A percentile compares a stretch with the other conserved stretches of the same genome.
phyloP scores from a whole-genome alignment of 345 rosid genomes.

The Lenwebbia sp. region DNA sequence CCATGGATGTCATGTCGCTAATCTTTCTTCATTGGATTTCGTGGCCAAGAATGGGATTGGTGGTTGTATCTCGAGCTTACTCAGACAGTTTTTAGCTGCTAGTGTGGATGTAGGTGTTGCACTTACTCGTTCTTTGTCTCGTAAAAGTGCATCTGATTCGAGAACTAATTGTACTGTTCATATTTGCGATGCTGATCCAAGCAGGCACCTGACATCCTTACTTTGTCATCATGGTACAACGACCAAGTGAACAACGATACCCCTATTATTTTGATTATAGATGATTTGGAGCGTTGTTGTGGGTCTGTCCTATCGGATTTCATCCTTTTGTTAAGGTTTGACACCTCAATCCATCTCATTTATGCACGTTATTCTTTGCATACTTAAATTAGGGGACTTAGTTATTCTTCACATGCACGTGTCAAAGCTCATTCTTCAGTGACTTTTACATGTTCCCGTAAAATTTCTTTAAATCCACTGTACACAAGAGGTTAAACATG shows the following conservation, averaged over 20 bases:
- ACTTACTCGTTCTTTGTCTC: not conserved
- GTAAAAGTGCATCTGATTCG: not conserved
- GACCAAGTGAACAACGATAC: slow-evolving; percentile 17
- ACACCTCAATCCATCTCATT: not conserved
- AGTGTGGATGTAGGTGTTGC: slow-evolving; percentile 59
- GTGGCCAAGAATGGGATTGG: slow-evolving; percentile 60
- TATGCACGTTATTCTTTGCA: not conserved
- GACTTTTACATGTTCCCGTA: not conserved
- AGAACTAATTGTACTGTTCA: not conserved
- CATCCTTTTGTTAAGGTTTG: slow-evolving; percentile 64
- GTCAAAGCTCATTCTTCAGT: not conserved
- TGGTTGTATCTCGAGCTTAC: slow-evolving; percentile 69
- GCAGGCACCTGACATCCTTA: slow-evolving; percentile 69
- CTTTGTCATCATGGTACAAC: slow-evolving; percentile 80
- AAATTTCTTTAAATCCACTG: not conserved
- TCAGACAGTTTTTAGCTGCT: slow-evolving; percentile 60
- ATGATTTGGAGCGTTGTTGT: slow-evolving; percentile 76
- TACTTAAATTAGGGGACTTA: not conserved
- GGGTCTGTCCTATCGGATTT: slow-evolving; percentile 72
- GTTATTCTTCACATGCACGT: not conserved
- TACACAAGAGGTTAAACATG: not conserved
- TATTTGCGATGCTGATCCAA: slow-evolving; percentile 10
- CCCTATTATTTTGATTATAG: slow-evolving; percentile 61
- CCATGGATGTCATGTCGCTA: slow-evolving; percentile 77
- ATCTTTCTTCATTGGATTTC: slow-evolving; percentile 81